Base-by-base conservation (phyloP, 176 grass and related monocot species). In the Puccinellia tenuiflora region DNA sequence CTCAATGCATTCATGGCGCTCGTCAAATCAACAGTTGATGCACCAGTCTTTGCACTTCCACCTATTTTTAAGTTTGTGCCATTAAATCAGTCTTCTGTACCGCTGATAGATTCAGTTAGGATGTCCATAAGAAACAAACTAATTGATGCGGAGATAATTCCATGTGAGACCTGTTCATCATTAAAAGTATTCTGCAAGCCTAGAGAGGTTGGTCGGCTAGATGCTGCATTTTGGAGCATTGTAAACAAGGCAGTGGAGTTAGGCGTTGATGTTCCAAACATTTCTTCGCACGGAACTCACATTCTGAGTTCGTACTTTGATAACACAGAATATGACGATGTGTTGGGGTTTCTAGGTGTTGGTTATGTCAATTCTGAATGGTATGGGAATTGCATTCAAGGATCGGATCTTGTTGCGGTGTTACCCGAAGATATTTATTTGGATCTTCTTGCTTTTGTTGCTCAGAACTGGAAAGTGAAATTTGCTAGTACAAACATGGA, bases 21-120 rank as follows among this genome's bases (percentile, higher is more conserved):
- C 1, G 47, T 86, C 26, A 92, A 76, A 10, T 84, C 72, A 21
- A 84, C 33, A 34, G 81, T 52, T 52, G 17, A 54, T 42, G 83
- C 79, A 22, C 79, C 86, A 18, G 15, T 38, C 34, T 74, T 75
- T 6, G 71, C 82, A 2, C n/a, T 88, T 77, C 54, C 90, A 31
- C 73, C 53, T 5, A 40, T 89, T 76, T 92, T 92, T n/a, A 81
- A 89, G 57, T 92, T 88, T 48, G 9, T 89, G n/a, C 90, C 90
- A 5, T 56, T 88, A 15, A 10, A 52, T 63, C 65, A 28, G 0
- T 88, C 86, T n/a, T 59, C 63, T 3, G 34, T 89, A 29, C 43
- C 25, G 0, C 13, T 83, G 53, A 60, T 92, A 9, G 84, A 92
- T 83, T 24, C 64, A 9, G 67, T 92, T 14, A 79, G 90, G 26